Conservation (phyloP, 139 green algal species). For the Micromonas commoda region DNA sequence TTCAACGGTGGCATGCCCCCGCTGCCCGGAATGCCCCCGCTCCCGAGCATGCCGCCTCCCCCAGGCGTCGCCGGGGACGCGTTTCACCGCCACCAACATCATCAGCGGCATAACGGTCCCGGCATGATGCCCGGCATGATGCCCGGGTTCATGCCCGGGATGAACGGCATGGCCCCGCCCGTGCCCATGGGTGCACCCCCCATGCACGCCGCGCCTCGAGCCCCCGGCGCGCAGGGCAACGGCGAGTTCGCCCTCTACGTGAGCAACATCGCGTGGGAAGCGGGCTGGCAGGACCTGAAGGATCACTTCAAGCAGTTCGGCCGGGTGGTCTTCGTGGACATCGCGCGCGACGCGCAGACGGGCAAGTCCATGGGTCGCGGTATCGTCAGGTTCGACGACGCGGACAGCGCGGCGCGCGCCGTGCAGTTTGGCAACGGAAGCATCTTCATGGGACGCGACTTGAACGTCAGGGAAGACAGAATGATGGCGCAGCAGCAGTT, state of each 20-base stretch:
- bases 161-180: no score
- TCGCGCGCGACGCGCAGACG: constrained; percentile 23
- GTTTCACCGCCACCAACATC: no score
- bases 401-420: constrained; percentile 54
- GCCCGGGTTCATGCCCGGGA: no score
- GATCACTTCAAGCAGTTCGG: constrained; percentile 49
- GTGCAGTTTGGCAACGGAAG: background rate
- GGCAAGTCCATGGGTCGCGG: constrained; percentile 87
- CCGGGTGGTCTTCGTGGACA: constrained; percentile 33
- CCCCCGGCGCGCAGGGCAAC: background rate
- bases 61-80: no score
- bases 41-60: no score
- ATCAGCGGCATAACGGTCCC: no score
- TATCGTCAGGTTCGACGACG: constrained; percentile 80
- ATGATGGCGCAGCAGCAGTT: background rate
- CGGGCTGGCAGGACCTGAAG: constrained; percentile 50
- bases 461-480: background rate
- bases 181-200: no score
- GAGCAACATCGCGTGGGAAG: constrained; percentile 47
- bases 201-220: no score
- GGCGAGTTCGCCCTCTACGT: constrained; percentile 50
- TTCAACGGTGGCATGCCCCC: no score
- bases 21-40: no score
- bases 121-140: no score
- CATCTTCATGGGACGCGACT: background rate